phyloP scores from a whole-genome alignment of 2,329 filamentous ascomycete genomes.

The Fusarium bactridioides region DNA sequence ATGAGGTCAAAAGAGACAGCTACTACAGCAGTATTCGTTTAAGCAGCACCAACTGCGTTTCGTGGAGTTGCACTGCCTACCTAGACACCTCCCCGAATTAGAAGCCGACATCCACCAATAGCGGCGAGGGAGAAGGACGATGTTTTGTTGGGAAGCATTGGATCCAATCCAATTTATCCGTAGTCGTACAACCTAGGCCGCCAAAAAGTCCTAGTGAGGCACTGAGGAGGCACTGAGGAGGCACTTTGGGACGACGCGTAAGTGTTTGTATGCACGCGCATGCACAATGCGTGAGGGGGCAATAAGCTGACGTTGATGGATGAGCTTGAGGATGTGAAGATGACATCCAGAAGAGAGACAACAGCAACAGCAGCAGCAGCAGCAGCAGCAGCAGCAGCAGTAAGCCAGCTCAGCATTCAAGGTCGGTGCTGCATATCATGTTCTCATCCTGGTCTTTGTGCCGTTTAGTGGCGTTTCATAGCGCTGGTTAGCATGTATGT shows the following conservation, averaged over 20 bases:
- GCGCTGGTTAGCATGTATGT: background rate
- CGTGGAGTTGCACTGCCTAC: slow-evolving; percentile 6
- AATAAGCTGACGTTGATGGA: slow-evolving; percentile 17
- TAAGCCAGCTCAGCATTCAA: slow-evolving; percentile 10
- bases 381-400: background rate
- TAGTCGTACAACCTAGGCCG: background rate
- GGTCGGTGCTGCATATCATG: background rate
- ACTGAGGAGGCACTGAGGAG: slow-evolving; percentile 1
- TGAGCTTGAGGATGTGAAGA: background rate
- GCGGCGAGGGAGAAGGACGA: background rate
- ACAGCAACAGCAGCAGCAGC: background rate
- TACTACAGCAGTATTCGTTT: background rate
- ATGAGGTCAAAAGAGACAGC: background rate
- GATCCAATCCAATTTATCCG: background rate
- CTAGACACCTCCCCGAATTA: background rate
- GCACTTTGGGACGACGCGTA: slow-evolving; percentile 21
- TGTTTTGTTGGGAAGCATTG: background rate
- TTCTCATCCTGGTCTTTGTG: background rate
- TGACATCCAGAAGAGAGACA: background rate
- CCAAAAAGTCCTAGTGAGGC: background rate
- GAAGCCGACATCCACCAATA: slow-evolving; percentile 24
- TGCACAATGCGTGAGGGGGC: background rate
- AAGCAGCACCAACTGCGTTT: background rate
- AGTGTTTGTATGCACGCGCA: slow-evolving; percentile 12
- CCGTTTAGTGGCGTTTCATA: background rate